phyloP scores from a whole-genome alignment of 805 yeast species.

The Scheffersomyces lignosus region DNA sequence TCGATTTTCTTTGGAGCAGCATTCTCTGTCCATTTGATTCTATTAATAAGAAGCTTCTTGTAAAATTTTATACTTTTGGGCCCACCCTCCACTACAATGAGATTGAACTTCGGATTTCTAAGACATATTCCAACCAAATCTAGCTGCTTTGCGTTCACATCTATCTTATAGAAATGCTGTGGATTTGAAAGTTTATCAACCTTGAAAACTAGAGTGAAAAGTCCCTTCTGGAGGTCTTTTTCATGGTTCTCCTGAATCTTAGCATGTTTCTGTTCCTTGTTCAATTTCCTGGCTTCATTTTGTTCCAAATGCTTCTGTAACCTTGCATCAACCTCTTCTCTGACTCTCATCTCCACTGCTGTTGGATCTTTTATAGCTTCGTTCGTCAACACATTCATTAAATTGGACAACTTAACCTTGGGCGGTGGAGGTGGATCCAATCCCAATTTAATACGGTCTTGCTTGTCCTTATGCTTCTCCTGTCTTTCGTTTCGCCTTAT shows the following conservation, averaged over 20 bases:
- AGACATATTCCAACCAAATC: constrained; percentile 64
- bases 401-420: constrained; percentile 77
- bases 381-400: constrained; percentile 83
- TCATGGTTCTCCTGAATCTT: constrained; percentile 44
- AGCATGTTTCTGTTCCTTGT: constrained; percentile 54
- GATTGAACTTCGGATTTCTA: constrained; percentile 43
- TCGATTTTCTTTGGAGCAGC: constrained; percentile 30
- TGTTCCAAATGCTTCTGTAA: constrained; percentile 53
- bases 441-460: constrained; percentile 77
- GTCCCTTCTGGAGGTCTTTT: constrained; percentile 53
- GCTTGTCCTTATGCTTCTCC: constrained; percentile 62
- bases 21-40: constrained; percentile 71
- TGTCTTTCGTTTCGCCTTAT: constrained; percentile 70
- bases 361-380: constrained; percentile 91
- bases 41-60: constrained; percentile 54
- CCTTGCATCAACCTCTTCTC: constrained; percentile 66
- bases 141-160: constrained; percentile 76
- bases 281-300: constrained; percentile 64
- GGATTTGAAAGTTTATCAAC: constrained; percentile 58
- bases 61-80: constrained; percentile 60
- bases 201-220: constrained; percentile 56
- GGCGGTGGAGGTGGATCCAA: constrained; percentile 87
- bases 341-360: constrained; percentile 70
- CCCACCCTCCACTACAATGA: constrained; percentile 78
- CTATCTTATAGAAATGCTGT: constrained; percentile 71